A percentile compares a stretch with the other conserved stretches of the same genome.
Conservation (phyloP, 352 stramenopile species). For the Phytophthora idaei region DNA sequence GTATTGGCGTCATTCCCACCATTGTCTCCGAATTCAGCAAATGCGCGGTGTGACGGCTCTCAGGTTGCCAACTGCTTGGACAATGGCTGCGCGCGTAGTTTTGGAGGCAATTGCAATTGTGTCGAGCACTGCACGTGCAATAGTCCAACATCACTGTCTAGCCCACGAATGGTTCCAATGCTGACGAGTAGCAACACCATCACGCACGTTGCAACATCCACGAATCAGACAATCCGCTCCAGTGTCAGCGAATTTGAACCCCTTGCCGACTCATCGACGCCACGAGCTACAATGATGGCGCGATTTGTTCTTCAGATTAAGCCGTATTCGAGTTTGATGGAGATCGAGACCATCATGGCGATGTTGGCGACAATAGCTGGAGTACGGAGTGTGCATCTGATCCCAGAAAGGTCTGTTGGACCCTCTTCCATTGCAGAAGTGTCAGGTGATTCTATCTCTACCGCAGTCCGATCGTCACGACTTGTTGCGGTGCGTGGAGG, state of each 20-base stretch:
- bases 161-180: conserved; percentile 14
- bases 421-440: not conserved
- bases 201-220: conserved; percentile 14
- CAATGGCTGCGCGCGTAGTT: conserved; percentile 71
- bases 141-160: conserved; percentile 35
- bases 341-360: conserved; percentile 42
- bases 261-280: conserved; percentile 5
- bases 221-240: conserved; percentile 10
- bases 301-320: conserved; percentile 47
- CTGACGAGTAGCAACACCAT: conserved; percentile 33
- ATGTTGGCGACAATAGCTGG: conserved; percentile 41
- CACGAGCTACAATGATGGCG: conserved; percentile 26
- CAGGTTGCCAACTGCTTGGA: conserved; percentile 62
- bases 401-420: conserved; percentile 10
- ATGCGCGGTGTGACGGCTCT: conserved; percentile 40
- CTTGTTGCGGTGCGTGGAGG: conserved; percentile 44
- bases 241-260: conserved; percentile 13
- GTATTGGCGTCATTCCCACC: conserved; percentile 25
- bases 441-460: not conserved
- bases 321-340: conserved; percentile 22
- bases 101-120: conserved; percentile 72
- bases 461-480: conserved; percentile 6
- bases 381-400: conserved; percentile 63
- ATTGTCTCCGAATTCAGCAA: conserved; percentile 21
- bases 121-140: conserved; percentile 56